Evolutionary conservation across 2,329 filamentous ascomycete species (phyloP).

Genomic region (Scytalidium lignicola): DNA sequence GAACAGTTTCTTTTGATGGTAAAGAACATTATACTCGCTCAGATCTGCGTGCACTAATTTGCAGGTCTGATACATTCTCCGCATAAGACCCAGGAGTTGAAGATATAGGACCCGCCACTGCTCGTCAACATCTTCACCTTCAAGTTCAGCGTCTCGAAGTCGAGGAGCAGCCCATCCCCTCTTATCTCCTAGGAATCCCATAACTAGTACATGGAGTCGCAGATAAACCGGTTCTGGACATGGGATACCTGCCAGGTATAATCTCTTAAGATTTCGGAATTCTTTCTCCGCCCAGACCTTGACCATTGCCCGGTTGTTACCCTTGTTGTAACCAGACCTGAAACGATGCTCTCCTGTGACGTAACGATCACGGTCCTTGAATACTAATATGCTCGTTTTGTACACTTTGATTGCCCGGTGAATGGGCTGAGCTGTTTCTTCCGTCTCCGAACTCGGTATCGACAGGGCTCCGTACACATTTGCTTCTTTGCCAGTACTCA

Average conservation of each 20-base stretch:
- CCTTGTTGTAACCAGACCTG: conserved; percentile 85
- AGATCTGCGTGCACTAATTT: conserved; percentile 91
- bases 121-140: conserved; percentile 59
- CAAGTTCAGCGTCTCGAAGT: conserved; percentile 77
- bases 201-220: conserved; percentile 90
- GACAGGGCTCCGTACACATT: conserved; percentile 92
- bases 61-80: conserved; percentile 88
- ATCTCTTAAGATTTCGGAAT: conserved; percentile 84
- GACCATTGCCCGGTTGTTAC: conserved; percentile 94
- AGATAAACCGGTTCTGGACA: conserved; percentile 86
- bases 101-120: conserved; percentile 77
- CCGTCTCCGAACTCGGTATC: conserved; percentile 47
- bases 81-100: conserved; percentile 83
- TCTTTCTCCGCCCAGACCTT: conserved; percentile 99
- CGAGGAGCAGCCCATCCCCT: conserved; percentile 86
- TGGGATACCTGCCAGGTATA: conserved; percentile 78
- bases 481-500: conserved; percentile 96
- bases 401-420: conserved; percentile 97
- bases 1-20: conserved; percentile 75
- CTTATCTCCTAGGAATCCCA: conserved; percentile 85
- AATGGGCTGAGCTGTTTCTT: conserved; percentile 43
- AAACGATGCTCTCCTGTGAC: conserved; percentile 94
- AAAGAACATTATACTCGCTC: conserved; percentile 97
- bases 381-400: conserved; percentile 95
- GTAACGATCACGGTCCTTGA: conserved; percentile 96